Conservation (phyloP, 163 green algal genomes). For the Chloromonas sp. region DNA sequence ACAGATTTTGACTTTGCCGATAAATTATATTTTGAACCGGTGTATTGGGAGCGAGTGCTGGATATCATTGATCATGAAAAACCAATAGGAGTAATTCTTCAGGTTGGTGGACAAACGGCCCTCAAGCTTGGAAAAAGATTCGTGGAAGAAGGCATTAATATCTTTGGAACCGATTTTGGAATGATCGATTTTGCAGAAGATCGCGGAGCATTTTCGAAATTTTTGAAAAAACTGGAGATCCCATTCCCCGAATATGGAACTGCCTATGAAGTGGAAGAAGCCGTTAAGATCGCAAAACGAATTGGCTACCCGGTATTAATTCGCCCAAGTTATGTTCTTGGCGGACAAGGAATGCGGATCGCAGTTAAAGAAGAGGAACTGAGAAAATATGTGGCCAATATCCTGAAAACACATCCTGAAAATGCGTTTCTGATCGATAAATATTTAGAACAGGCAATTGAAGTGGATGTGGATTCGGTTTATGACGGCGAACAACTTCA, state of each 20-base stretch:
- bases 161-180: conserved; percentile 92
- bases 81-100: conserved; percentile 63
- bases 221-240: conserved; percentile 87
- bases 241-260: conserved; percentile 28
- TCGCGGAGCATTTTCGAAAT: conserved; percentile 83
- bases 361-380: conserved; percentile 82
- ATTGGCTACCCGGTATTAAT: conserved; percentile 95
- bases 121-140: conserved; percentile 47
- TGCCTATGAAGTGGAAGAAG: conserved; percentile 61
- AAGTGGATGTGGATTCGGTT: conserved; percentile 95
- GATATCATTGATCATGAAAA: conserved; percentile 82
- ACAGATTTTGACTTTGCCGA: conserved; percentile 97
- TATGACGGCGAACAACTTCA: conserved; percentile 81
- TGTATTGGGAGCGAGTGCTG: conserved; percentile 94
- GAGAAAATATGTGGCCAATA: conserved; percentile 52
- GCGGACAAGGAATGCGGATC: conserved; percentile 95
- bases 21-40: conserved; percentile 97
- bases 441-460: conserved; percentile 77
- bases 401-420: conserved; percentile 84
- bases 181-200: conserved; percentile 96
- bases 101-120: conserved; percentile 95
- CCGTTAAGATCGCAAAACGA: conserved; percentile 61
- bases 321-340: conserved; percentile 93
- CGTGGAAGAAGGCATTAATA: conserved; percentile 73
- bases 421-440: conserved; percentile 94